Evolutionary conservation across 2,329 filamentous ascomycete genomes (phyloP), one percentile per base, ranked within the genome.

Genomic region (Pyrenochaeta sp.): DNA sequence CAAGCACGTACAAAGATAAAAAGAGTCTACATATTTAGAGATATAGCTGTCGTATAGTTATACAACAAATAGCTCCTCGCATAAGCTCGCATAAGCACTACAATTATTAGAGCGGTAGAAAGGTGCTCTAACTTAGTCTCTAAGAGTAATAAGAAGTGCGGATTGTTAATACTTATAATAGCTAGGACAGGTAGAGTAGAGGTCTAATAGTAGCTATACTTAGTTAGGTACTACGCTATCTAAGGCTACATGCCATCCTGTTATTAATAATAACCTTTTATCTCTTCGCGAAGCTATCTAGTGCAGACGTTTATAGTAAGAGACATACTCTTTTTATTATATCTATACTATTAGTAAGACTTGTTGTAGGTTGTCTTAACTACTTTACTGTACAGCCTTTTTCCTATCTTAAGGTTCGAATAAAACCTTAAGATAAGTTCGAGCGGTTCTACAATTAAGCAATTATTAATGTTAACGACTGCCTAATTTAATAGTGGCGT

Each of bases 21-120:
- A 46, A 51, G 43, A 41, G 28, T 52, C 41, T 41, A 35, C 38
- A 51, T 55, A 45, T 50, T 38, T 41, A 48, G 47, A 27, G 42
- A 48, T 50, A 52, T 45, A 50, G 47, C 41, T 48, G 37, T 53
- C 29, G 46, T 31, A 53, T 32, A 21, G 37, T 35, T 14, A 48
- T 48, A 53, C 41, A 43, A 43, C 36, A 34, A 51, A 45, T 15
- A 21, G 53, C 31, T 46, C 32, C n/a, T n/a, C n/a, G n/a, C n/a
- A n/a, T n/a, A n/a, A n/a, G n/a, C 27, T 47, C 28, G 27, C 37
- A 53, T 47, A 19, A 51, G 44, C 41, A 53, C 44, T 49, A 26
- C 35, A 48, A 48, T 55, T 18, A 36, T 44, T 51, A 42, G 40
- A 38, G 39, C 7, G 1, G 28, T n/a, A 37, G 32, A 39, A 41